phyloP scores from a whole-genome alignment of 2,329 filamentous ascomycete genomes.

The Massarina eburnea region DNA sequence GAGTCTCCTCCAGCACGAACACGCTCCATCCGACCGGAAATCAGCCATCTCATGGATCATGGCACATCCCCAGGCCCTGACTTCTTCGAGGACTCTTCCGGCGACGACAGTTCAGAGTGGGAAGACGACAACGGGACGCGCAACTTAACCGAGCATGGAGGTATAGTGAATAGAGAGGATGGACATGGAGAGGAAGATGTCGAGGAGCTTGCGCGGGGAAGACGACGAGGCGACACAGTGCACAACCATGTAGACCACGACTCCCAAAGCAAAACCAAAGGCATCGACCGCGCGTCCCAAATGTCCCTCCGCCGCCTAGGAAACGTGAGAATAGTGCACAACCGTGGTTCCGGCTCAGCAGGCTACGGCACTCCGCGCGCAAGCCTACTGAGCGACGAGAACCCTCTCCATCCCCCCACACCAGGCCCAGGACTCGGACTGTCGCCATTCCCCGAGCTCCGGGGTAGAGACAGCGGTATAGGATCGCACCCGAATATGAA shows the following conservation, averaged over 20 bases:
- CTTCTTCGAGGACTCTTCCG: constrained; percentile 34
- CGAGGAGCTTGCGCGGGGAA: constrained; percentile 15
- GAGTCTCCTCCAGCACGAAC: constrained; percentile 20
- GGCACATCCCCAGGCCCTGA: constrained; percentile 22
- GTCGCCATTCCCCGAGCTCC: constrained; percentile 7
- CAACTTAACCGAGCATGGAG: constrained; percentile 8
- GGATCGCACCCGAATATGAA: neutral
- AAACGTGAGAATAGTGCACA: constrained; percentile 26
- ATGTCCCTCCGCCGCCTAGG: constrained; percentile 27
- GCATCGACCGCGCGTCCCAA: constrained; percentile 20
- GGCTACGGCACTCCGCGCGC: constrained; percentile 16
- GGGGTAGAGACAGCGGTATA: neutral
- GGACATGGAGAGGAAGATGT: neutral
- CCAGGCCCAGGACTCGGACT: constrained; percentile 4
- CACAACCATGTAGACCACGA: constrained; percentile 3
- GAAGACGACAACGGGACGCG: constrained; percentile 20
- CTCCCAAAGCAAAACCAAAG: constrained; percentile 2
- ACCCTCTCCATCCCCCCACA: constrained; percentile 6
- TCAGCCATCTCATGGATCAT: constrained; percentile 26
- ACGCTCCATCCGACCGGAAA: constrained; percentile 24
- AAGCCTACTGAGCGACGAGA: constrained; percentile 16
- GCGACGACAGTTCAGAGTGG: constrained; percentile 19
- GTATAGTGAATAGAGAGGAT: constrained; percentile 1
- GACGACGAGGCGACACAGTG: constrained; percentile 4
- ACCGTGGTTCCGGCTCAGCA: constrained; percentile 15